These are phyloP conservation scores for Euphorbia corollata DNA, from an alignment of 441 rosid species.

Conservation along the genomic window DNA sequence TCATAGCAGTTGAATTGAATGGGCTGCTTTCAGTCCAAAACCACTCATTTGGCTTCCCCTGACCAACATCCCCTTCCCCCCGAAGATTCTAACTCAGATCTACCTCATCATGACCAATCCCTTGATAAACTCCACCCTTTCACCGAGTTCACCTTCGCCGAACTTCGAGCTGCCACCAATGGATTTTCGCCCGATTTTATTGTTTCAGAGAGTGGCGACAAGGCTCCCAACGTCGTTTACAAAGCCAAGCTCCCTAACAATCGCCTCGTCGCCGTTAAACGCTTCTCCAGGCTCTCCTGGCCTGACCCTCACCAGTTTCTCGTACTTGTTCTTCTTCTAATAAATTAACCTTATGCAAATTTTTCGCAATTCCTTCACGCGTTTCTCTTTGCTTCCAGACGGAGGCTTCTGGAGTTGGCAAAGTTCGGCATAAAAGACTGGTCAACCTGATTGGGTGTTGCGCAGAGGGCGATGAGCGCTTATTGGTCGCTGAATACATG, in stretches of 20 bases:
- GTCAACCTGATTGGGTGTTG: conserved; percentile 48
- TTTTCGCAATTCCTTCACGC: not conserved
- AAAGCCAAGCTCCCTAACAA: conserved; percentile 31
- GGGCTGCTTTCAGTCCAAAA: conserved; percentile 82
- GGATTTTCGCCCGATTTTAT: conserved; percentile 35
- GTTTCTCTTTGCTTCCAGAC: conserved; percentile 9
- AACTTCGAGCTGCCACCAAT: conserved; percentile 30
- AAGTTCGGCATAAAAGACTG: conserved; percentile 38
- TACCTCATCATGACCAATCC: conserved; percentile 20
- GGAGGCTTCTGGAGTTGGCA: conserved; percentile 48
- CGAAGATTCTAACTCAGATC: conserved; percentile 43
- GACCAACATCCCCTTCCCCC: conserved; percentile 47
- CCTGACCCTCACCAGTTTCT: conserved; percentile 51
- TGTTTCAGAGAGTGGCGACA: conserved; percentile 49
- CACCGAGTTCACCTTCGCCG: conserved; percentile 45
- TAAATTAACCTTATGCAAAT: no score
- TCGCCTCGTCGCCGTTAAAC: conserved; percentile 36
- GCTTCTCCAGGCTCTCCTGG: conserved; percentile 47
- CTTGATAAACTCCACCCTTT: conserved; percentile 38
- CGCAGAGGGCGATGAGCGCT: conserved; percentile 50
- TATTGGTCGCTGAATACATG: conserved; percentile 49
- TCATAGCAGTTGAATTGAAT: conserved; percentile 18
- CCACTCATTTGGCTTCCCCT: conserved; percentile 50
- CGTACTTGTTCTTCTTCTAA: conserved; percentile 19
- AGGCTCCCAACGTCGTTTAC: conserved; percentile 48